Percentiles rank a stretch among this genome's conserved stretches.
phyloP scores from a whole-genome alignment of 2,329 filamentous ascomycete species.

The Trichoderma endophyticum region DNA sequence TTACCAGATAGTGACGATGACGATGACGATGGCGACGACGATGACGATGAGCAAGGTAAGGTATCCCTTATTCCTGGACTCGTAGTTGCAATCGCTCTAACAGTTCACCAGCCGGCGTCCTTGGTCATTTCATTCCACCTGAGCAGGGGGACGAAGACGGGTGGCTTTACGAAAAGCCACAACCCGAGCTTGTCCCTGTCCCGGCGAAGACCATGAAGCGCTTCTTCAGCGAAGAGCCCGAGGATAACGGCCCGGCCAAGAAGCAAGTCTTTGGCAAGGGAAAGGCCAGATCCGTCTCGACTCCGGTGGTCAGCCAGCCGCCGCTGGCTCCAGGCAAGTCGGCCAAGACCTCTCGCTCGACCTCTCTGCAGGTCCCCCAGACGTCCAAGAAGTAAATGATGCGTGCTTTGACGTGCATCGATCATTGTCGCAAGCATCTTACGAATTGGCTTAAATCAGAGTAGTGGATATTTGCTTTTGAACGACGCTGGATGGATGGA shows the following conservation, averaged over 20 bases:
- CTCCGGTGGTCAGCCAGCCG: not conserved
- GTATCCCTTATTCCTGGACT: no score
- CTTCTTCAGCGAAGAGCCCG: not conserved
- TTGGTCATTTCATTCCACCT: no score
- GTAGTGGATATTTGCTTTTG: not conserved
- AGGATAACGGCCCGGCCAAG: not conserved
- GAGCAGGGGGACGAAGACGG: no score
- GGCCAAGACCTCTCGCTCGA: not conserved
- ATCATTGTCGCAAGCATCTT: not conserved
- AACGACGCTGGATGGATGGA: not conserved
- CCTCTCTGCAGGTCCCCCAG: not conserved
- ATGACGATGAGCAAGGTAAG: not conserved
- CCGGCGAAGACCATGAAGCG: not conserved
- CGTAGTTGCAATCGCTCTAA: no score
- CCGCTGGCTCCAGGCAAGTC: not conserved
- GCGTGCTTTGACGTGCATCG: not conserved
- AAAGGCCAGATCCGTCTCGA: slow-evolving; percentile 3
- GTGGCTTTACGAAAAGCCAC: no score
- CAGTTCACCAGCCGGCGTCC: no score
- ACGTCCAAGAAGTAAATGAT: not conserved
- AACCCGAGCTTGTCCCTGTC: not conserved
- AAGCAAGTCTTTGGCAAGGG: slow-evolving; percentile 1
- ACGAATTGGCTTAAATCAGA: not conserved
- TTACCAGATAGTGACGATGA: not conserved
- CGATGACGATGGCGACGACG: not conserved